A percentile compares a stretch with the other conserved stretches of the same genome.
Conservation (phyloP, 306 rosid genomes). For the Medicago arabica region DNA sequence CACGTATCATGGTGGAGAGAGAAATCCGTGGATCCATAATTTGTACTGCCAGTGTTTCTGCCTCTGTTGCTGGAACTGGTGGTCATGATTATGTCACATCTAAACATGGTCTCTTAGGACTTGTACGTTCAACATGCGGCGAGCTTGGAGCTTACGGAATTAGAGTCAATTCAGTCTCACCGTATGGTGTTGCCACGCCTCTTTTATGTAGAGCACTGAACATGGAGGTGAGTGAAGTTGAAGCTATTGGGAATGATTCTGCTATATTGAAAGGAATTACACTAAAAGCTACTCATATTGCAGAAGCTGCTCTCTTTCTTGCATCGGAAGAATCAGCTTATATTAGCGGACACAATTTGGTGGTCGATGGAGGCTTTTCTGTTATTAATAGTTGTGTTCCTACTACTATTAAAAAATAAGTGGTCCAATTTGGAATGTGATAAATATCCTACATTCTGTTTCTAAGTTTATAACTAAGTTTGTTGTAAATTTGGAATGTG, state of each 20-base stretch:
- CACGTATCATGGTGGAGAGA: conserved; percentile 64
- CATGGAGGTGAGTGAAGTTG: conserved; percentile 45
- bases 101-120: conserved; percentile 65
- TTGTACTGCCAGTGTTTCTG: conserved; percentile 71
- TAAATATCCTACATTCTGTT: no score
- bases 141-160: conserved; percentile 80
- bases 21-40: conserved; percentile 67
- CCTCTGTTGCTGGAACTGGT: conserved; percentile 53
- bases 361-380: conserved; percentile 72
- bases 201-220: conserved; percentile 48
- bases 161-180: conserved; percentile 74
- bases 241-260: conserved; percentile 28
- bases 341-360: conserved; percentile 68
- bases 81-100: conserved; percentile 58
- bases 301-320: conserved; percentile 77
- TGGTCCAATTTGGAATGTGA: no score
- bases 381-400: conserved; percentile 40
- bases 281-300: conserved; percentile 63
- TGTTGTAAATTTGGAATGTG: no score
- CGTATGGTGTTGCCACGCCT: conserved; percentile 65
- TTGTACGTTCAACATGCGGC: conserved; percentile 59
- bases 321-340: conserved; percentile 73
- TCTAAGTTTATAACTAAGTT: no score
- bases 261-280: conserved; percentile 69
- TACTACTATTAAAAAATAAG: no score